These are phyloP conservation scores for Alternaria infectoria DNA, from an alignment of 2,329 filamentous ascomycete species.

Conservation along the genomic window DNA sequence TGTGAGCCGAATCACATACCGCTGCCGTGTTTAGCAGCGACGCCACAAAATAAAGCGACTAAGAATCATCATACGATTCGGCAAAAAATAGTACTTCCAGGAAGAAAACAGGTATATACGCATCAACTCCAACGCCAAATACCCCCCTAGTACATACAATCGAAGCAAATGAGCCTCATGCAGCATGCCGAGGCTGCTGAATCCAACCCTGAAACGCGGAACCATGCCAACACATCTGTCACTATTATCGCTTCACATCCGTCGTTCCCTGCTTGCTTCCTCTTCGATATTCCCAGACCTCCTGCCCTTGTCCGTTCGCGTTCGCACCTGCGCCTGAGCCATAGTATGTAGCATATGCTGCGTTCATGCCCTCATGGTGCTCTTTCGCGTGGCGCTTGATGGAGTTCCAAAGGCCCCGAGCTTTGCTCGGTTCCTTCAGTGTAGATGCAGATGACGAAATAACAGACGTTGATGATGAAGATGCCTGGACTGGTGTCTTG, in stretches of 20 bases:
- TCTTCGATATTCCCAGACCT: slow-evolving; percentile 27
- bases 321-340: slow-evolving; percentile 16
- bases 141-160: neutral
- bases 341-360: slow-evolving; percentile 29
- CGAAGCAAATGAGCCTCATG: neutral
- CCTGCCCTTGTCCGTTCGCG: neutral
- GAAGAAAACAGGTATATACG: neutral
- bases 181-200: neutral
- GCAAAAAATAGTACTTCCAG: neutral
- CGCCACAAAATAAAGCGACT: neutral
- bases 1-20: neutral
- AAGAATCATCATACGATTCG: neutral
- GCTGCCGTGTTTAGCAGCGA: neutral
- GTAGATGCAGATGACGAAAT: neutral
- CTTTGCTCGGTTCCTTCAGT: slow-evolving; percentile 6
- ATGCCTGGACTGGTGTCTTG: slow-evolving; percentile 11
- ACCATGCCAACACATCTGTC: neutral
- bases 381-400: slow-evolving; percentile 27
- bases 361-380: slow-evolving; percentile 31
- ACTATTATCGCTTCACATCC: neutral
- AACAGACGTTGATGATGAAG: slow-evolving; percentile 6
- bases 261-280: slow-evolving; percentile 1
- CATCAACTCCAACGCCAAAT: neutral
- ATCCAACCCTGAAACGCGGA: neutral
- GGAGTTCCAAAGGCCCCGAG: slow-evolving; percentile 14